Evolutionary conservation across 768 basidiomycete genomes (phyloP), one percentile per base, ranked within the genome.

Genomic region (Hericium alpestre): DNA sequence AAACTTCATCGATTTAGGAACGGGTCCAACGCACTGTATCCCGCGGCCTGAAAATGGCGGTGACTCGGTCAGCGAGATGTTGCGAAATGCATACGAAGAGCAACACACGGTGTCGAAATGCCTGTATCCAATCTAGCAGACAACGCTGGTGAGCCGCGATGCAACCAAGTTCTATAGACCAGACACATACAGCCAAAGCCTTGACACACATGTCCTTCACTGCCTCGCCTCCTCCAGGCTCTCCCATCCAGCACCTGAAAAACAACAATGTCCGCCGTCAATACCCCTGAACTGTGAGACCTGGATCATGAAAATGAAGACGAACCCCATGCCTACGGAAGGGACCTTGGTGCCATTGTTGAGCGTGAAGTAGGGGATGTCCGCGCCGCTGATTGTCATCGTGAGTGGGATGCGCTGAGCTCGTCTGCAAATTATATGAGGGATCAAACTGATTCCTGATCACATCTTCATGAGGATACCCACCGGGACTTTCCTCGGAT

Each of bases 211-310:
- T 62, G 4, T 16, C 38, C 3, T 54, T 32, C 2, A 50, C 61
- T 7, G 38, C 22, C 25, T 56, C 51, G 4, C 58, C 55, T 10
- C 56, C 51, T 15, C 58, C 58, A 18, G 27, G 51, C 22, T 41
- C 27, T 10, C 61, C 61, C 56, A 62, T 59, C 61, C 61, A 62
- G 25, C 55, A 59, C 12, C 61, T 25, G 3, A 5, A 25, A 23
- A 2, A 23, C 4, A 4, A 4, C 23, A 23, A 23, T 23, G 23
- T 23, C 23, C 23, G 23, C 23, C 23, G 23, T 23, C 23, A 23
- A 23, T 23, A 4, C 23, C 23, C 23, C 23, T 23, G 23, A 23
- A 23, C 23, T 23, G 23, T 23, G 23, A 23, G 23, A 23, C 23
- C 23, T 23, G 23, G 23, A 23, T 23, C 23, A 23, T 4, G 23